Evolutionary conservation across 345 rosid genomes (phyloP).

Genomic region (Rhodamnia argentea): DNA sequence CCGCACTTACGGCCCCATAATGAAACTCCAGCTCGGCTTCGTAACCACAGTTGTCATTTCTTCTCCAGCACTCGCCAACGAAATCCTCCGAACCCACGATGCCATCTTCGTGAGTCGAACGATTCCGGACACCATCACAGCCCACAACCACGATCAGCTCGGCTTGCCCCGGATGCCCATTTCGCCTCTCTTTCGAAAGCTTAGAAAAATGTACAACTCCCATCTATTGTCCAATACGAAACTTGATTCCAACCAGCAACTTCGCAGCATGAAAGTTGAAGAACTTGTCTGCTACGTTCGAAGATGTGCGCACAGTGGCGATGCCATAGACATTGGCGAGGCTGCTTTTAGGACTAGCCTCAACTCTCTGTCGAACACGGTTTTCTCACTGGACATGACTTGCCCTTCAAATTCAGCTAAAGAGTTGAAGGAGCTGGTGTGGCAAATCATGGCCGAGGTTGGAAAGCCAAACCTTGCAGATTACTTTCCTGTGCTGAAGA

Average conservation of each 20-base stretch:
- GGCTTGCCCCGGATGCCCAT: constrained; percentile 24
- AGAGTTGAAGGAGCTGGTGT: neutral
- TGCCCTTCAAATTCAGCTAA: neutral
- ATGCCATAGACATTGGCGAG: constrained; percentile 3
- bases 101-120: constrained; percentile 10
- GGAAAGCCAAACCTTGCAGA: constrained; percentile 24
- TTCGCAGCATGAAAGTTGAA: constrained; percentile 5
- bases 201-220: constrained; percentile 16
- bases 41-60: constrained; percentile 20
- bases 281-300: constrained; percentile 3
- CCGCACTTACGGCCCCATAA: constrained; percentile 19
- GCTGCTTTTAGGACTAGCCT: constrained; percentile 7
- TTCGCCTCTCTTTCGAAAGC: constrained; percentile 19
- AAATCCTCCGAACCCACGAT: constrained; percentile 32
- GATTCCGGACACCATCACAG: constrained; percentile 9
- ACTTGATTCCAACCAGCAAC: constrained; percentile 16
- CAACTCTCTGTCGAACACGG: constrained; percentile 1
- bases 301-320: neutral
- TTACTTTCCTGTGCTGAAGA: constrained; percentile 13
- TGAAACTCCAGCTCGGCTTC: constrained; percentile 24
- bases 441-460: constrained; percentile 8
- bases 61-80: constrained; percentile 21
- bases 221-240: constrained; percentile 12
- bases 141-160: constrained; percentile 12
- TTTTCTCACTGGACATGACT: constrained; percentile 6